Percentiles rank a stretch among this genome's conserved stretches.
Evolutionary conservation across 805 yeast genomes (phyloP).

Genomic region (fission yeast (Schizosaccharomyces pombe)): DNA sequence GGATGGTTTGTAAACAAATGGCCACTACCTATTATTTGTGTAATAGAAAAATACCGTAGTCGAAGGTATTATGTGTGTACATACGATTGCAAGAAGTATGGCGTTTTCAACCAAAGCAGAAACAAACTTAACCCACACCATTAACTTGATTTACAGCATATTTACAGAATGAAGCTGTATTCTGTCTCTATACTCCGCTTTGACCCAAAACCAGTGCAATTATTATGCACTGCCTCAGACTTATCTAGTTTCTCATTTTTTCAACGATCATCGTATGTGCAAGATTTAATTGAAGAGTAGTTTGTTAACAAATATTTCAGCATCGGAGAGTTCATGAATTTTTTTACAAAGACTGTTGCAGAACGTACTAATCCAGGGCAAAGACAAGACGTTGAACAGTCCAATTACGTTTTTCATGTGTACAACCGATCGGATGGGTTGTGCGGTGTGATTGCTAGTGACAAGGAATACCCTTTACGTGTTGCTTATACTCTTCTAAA

Average conservation of each 20-base stretch:
- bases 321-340: slow-evolving; percentile 83
- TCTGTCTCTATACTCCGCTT: slow-evolving; percentile 71
- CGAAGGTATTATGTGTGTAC: no score
- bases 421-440: slow-evolving; percentile 76
- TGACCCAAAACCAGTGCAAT: slow-evolving; percentile 29
- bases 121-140: neutral
- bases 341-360: slow-evolving; percentile 75
- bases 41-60: no score
- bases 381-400: slow-evolving; percentile 79
- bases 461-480: slow-evolving; percentile 86
- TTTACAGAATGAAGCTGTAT: slow-evolving; percentile 53
- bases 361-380: slow-evolving; percentile 72
- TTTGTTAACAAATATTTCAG: slow-evolving; percentile 13
- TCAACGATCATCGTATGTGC: slow-evolving; percentile 6
- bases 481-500: slow-evolving; percentile 87
- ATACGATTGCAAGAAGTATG: no score
- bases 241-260: slow-evolving; percentile 71
- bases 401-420: slow-evolving; percentile 66
- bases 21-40: no score
- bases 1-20: no score
- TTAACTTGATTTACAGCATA: neutral
- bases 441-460: slow-evolving; percentile 78
- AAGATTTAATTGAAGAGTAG: neutral
- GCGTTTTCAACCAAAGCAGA: neutral
- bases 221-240: slow-evolving; percentile 59